Conservation (phyloP, 116 monocot species). For the Iris pallida region DNA sequence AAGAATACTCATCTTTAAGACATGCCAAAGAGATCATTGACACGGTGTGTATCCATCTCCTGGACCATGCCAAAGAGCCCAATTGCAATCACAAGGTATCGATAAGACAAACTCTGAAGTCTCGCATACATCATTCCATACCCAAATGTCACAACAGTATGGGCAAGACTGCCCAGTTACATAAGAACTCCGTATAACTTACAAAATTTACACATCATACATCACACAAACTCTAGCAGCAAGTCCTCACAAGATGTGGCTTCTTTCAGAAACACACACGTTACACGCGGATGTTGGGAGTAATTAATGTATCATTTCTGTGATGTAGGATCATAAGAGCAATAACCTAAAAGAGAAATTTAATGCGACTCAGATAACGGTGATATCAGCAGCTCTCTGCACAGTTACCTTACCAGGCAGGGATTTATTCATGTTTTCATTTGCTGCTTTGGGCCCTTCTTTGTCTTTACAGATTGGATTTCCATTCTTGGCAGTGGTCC, state of each 20-base stretch:
- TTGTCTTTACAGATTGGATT: slow-evolving; percentile 12
- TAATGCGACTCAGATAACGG: not conserved
- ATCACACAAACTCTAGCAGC: slow-evolving; percentile 10
- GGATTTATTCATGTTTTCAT: slow-evolving; percentile 4
- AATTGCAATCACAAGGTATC: no score
- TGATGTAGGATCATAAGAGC: slow-evolving; percentile 4
- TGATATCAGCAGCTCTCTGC: slow-evolving; percentile 9
- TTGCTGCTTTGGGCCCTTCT: slow-evolving; percentile 4
- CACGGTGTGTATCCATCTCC: no score
- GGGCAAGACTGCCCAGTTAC: not conserved
- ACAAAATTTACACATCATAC: slow-evolving; percentile 8
- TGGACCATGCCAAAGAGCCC: no score
- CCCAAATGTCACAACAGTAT: no score
- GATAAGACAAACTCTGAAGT: no score
- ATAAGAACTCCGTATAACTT: slow-evolving; percentile 10
- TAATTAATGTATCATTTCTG: not conserved
- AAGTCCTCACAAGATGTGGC: slow-evolving; percentile 1
- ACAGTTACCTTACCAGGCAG: slow-evolving; percentile 6
- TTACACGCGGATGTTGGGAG: not conserved
- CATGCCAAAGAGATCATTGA: no score
- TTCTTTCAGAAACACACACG: not conserved
- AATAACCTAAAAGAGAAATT: slow-evolving; percentile 1
- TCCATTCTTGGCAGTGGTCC: slow-evolving; percentile 8
- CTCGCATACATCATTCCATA: no score
- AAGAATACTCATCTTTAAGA: no score